Conservation (phyloP, 352 stramenopile genomes). For the Phytophthora rubi region DNA sequence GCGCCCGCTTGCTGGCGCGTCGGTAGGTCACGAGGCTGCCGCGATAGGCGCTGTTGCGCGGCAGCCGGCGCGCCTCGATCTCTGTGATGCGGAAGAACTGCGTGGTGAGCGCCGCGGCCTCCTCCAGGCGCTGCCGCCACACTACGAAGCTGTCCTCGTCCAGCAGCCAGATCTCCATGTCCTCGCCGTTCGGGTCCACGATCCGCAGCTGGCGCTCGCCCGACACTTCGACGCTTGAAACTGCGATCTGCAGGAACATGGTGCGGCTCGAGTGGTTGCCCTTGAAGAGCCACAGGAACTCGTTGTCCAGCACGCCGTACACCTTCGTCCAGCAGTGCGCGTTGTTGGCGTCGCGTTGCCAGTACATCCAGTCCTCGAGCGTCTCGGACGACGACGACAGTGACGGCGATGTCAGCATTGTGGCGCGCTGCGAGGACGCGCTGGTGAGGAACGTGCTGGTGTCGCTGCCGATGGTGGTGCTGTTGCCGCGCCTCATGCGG, state of each 20-base stretch:
- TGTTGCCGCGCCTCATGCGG: constrained; percentile 35
- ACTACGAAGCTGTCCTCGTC: constrained; percentile 52
- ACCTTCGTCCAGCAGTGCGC: constrained; percentile 83
- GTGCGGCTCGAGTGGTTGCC: constrained; percentile 57
- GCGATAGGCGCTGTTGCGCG: constrained; percentile 66
- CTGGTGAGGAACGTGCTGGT: constrained; percentile 44
- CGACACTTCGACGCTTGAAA: constrained; percentile 70
- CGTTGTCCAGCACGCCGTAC: constrained; percentile 78
- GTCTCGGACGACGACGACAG: constrained; percentile 41
- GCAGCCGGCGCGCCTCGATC: constrained; percentile 61
- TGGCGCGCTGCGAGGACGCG: constrained; percentile 49
- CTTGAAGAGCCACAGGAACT: constrained; percentile 86
- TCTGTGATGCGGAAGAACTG: constrained; percentile 70
- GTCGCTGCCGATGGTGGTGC: constrained; percentile 37
- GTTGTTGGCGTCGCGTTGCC: constrained; percentile 75
- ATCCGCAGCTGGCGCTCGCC: constrained; percentile 69
- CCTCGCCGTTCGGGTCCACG: constrained; percentile 77
- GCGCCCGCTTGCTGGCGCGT: constrained; percentile 52
- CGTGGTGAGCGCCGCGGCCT: constrained; percentile 62
- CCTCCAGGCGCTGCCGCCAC: constrained; percentile 67
- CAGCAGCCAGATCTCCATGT: constrained; percentile 79
- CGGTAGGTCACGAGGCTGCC: constrained; percentile 75
- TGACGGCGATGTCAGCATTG: constrained; percentile 46
- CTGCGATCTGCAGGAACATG: constrained; percentile 80
- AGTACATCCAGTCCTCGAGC: constrained; percentile 86